Evolutionary conservation across 805 yeast species (phyloP).

Genomic region (Candida khao-thaluensis): DNA sequence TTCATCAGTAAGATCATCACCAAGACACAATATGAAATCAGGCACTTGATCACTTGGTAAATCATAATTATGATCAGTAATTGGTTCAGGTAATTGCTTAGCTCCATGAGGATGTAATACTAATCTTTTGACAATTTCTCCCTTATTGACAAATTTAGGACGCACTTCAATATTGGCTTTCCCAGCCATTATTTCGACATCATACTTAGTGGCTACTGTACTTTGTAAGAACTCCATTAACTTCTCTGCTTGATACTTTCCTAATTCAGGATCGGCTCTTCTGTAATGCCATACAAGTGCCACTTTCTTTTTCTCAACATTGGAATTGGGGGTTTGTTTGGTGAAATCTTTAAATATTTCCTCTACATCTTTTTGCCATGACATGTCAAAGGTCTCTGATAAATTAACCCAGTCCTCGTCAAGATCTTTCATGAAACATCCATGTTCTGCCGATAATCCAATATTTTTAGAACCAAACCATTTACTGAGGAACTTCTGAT

Average conservation of each 20-base stretch:
- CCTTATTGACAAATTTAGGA: slow-evolving; percentile 92
- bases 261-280: slow-evolving; percentile 90
- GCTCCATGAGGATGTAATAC: slow-evolving; percentile 64
- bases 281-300: slow-evolving; percentile 99
- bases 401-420: slow-evolving; percentile 77
- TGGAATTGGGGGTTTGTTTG: slow-evolving; percentile 86
- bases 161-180: slow-evolving; percentile 98
- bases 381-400: slow-evolving; percentile 81
- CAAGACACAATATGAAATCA: slow-evolving; percentile 84
- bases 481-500: slow-evolving; percentile 80
- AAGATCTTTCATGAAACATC: slow-evolving; percentile 86
- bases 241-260: slow-evolving; percentile 78
- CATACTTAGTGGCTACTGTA: slow-evolving; percentile 62
- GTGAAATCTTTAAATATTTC: slow-evolving; percentile 73
- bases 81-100: slow-evolving; percentile 41
- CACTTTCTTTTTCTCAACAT: slow-evolving; percentile 82
- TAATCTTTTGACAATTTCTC: slow-evolving; percentile 86
- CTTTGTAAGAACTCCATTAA: slow-evolving; percentile 55
- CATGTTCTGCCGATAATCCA: slow-evolving; percentile 96
- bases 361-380: slow-evolving; percentile 87
- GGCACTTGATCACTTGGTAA: slow-evolving; percentile 53
- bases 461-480: slow-evolving; percentile 77
- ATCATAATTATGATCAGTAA: slow-evolving; percentile 22
- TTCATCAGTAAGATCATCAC: slow-evolving; percentile 97
- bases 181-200: slow-evolving; percentile 94